phyloP scores from a whole-genome alignment of 139 green algal species.

The Picochlorum sp. region DNA sequence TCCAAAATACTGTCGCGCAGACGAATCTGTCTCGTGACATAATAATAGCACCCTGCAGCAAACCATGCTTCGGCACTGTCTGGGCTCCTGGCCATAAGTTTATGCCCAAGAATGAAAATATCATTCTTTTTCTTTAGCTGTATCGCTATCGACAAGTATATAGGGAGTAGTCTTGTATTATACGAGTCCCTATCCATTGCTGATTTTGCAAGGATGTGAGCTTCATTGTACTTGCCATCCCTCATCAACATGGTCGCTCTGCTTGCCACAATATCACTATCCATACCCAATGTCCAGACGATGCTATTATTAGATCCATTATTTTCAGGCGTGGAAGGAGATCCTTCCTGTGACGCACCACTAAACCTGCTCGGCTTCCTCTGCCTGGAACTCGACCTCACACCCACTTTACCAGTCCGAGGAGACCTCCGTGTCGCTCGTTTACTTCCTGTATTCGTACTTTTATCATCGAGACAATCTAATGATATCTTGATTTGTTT shows the following conservation, averaged over 20 bases:
- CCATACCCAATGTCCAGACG: slow-evolving; percentile 42
- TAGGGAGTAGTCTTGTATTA: slow-evolving; percentile 43
- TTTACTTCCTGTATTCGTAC: not conserved
- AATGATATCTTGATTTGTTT: not conserved
- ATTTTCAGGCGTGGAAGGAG: not conserved
- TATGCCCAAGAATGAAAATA: slow-evolving; percentile 71
- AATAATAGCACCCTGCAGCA: slow-evolving; percentile 94
- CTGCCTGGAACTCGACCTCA: not conserved
- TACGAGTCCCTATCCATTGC: slow-evolving; percentile 70
- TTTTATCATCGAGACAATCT: not conserved
- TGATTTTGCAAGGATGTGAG: slow-evolving; percentile 44
- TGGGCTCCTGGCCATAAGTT: slow-evolving; percentile 78
- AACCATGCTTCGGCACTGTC: slow-evolving; percentile 76
- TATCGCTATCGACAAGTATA: slow-evolving; percentile 67
- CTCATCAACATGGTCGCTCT: slow-evolving; percentile 68
- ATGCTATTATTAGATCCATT: not conserved
- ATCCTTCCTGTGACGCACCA: not conserved
- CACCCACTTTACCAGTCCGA: not conserved
- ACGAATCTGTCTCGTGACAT: slow-evolving; percentile 49
- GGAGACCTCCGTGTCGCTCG: not conserved
- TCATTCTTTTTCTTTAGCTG: slow-evolving; percentile 81
- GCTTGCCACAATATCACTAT: slow-evolving; percentile 61
- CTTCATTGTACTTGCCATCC: slow-evolving; percentile 35
- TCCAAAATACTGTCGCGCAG: slow-evolving; percentile 69
- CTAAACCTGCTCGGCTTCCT: slow-evolving; percentile 1